phyloP scores from a whole-genome alignment of 257 asterid species.

The Salvia hispanica region DNA sequence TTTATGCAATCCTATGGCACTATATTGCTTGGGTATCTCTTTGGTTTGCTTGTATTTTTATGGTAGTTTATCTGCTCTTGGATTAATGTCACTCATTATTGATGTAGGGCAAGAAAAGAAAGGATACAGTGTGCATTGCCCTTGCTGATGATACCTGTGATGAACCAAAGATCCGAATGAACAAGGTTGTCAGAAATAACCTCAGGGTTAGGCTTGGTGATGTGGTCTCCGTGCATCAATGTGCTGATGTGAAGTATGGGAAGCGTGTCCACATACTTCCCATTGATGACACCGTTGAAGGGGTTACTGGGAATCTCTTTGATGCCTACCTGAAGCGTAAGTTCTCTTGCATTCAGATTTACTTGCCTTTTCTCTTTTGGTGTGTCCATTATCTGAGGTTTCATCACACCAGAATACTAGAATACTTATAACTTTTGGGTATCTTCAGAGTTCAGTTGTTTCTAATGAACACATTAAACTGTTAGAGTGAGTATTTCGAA shows the following conservation, averaged over 20 bases:
- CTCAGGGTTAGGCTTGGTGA: slow-evolving; percentile 49
- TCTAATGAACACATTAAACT: background rate
- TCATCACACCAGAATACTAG: background rate
- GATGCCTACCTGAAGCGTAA: slow-evolving; percentile 77
- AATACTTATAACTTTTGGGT: background rate
- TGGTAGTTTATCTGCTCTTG: background rate
- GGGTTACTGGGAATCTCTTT: slow-evolving; percentile 75
- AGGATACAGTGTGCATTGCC: slow-evolving; percentile 70
- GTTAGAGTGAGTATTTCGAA: background rate
- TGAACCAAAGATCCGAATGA: slow-evolving; percentile 78
- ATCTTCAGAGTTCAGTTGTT: background rate
- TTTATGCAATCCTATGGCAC: background rate
- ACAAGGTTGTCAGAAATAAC: slow-evolving; percentile 75
- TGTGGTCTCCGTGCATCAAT: too few species aligned
- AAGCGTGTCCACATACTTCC: too few species aligned
- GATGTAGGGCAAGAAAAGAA: slow-evolving; percentile 74
- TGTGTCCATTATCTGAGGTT: background rate
- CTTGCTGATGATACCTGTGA: slow-evolving; percentile 81
- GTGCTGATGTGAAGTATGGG: too few species aligned
- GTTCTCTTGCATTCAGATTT: slow-evolving; percentile 25
- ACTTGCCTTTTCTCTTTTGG: background rate
- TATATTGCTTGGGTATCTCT: background rate
- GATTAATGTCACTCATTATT: background rate
- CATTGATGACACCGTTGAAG: slow-evolving; percentile 50
- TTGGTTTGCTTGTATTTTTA: too few species aligned